A percentile compares a stretch with the other conserved stretches of the same genome.
These are phyloP conservation scores for Cymbidium sinense DNA, from an alignment of 106 monocot genomes.

Conservation along the genomic window DNA sequence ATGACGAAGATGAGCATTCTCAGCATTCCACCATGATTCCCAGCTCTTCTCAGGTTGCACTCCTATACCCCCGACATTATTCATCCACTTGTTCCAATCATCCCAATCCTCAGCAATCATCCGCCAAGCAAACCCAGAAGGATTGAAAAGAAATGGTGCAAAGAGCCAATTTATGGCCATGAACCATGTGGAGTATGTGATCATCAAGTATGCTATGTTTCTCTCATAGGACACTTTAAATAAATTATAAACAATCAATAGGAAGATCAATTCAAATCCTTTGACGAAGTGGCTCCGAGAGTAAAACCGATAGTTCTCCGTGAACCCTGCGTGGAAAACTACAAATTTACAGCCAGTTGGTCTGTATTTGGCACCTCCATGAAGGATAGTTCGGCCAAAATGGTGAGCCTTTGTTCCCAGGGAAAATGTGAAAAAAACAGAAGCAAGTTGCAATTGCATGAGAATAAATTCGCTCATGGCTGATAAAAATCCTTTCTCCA, in stretches of 20 bases:
- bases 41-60: slow-evolving; percentile 69
- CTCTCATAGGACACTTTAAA: slow-evolving; percentile 46
- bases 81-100: slow-evolving; percentile 78
- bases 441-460: slow-evolving; percentile 74
- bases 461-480: slow-evolving; percentile 67
- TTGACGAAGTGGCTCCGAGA: slow-evolving; percentile 94
- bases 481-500: slow-evolving; percentile 66
- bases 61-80: slow-evolving; percentile 59
- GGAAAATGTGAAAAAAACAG: slow-evolving; percentile 82
- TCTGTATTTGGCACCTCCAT: slow-evolving; percentile 74
- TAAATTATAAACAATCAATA: slow-evolving; percentile 50
- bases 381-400: slow-evolving; percentile 69
- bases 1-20: slow-evolving; percentile 49
- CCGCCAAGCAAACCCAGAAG: slow-evolving; percentile 74
- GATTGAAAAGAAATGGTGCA: slow-evolving; percentile 80
- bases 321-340: slow-evolving; percentile 71
- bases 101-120: slow-evolving; percentile 77
- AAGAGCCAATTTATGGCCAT: slow-evolving; percentile 70
- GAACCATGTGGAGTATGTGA: slow-evolving; percentile 78
- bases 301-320: slow-evolving; percentile 81
- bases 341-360: slow-evolving; percentile 73
- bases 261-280: slow-evolving; percentile 73
- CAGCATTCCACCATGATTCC: slow-evolving; percentile 89
- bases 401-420: slow-evolving; percentile 79
- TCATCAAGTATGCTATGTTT: slow-evolving; percentile 42